These are phyloP conservation scores for Cucumis melo DNA, from an alignment of 306 rosid genomes.

Conservation along the genomic window DNA sequence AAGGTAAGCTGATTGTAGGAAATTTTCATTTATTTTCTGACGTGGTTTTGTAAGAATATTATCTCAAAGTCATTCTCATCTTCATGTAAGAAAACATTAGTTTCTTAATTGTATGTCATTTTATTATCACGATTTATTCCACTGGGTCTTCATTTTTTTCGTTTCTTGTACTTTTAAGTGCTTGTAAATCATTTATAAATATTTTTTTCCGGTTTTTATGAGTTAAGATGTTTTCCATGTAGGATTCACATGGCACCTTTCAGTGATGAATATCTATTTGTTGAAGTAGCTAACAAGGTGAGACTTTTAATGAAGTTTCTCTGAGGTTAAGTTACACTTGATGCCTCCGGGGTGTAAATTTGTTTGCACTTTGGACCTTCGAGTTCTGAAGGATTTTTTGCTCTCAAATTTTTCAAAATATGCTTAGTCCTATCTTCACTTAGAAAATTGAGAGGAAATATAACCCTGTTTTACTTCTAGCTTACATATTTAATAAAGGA, in stretches of 20 bases:
- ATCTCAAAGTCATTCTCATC: not conserved
- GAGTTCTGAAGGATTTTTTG: not conserved
- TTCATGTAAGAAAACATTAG: not conserved
- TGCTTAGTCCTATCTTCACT: not conserved
- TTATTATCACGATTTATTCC: not conserved
- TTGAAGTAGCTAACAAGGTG: slow-evolving; percentile 96
- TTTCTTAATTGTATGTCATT: not conserved
- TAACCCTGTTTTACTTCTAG: not conserved
- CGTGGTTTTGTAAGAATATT: not conserved
- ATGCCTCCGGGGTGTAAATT: not conserved
- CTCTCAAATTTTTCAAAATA: not conserved
- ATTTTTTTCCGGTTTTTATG: slow-evolving; percentile 14
- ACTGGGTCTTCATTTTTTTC: not conserved
- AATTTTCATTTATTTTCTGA: not conserved
- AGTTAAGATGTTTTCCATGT: slow-evolving; percentile 31
- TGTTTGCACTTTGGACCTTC: not conserved
- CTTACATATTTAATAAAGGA: not conserved
- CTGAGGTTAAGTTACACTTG: not conserved
- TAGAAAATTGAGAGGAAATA: not conserved
- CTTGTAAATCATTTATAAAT: not conserved
- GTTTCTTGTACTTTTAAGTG: not conserved
- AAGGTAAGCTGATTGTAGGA: slow-evolving; percentile 37
- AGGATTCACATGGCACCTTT: slow-evolving; percentile 99
- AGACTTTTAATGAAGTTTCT: not conserved
- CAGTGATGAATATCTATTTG: slow-evolving; percentile 88